Evolutionary conservation across 768 basidiomycete species (phyloP).

Genomic region (Rhodosporidiobolus odoratus): DNA sequence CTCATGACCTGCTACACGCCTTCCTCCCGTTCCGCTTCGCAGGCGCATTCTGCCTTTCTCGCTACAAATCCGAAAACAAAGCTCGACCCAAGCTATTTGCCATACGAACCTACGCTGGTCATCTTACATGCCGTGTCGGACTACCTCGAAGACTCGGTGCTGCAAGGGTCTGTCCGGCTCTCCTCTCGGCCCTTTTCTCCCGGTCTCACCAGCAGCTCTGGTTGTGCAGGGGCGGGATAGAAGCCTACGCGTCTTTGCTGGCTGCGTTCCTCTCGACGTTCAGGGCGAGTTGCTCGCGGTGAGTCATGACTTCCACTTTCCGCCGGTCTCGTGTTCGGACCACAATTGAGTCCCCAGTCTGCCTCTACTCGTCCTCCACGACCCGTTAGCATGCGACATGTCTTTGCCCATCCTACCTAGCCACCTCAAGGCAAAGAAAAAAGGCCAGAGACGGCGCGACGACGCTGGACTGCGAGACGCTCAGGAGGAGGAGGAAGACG

Average conservation of each 20-base stretch:
- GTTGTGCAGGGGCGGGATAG: conserved; percentile 7
- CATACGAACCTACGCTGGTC: conserved; percentile 23
- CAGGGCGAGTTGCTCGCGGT: background rate
- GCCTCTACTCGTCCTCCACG: conserved; percentile 1
- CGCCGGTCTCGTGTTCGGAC: background rate
- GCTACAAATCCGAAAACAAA: background rate
- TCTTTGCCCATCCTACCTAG: background rate
- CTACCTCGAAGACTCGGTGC: conserved; percentile 14
- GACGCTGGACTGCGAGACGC: background rate
- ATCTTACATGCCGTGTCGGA: conserved; percentile 19
- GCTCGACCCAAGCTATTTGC: conserved; percentile 27
- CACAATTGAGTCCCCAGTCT: background rate
- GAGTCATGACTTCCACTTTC: too few species aligned
- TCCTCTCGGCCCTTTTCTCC: background rate
- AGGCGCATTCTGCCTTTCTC: background rate
- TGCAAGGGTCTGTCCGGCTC: background rate
- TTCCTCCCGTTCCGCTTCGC: background rate
- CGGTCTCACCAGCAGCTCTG: background rate
- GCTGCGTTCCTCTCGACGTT: conserved; percentile 24
- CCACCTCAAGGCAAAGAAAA: background rate
- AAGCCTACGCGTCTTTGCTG: conserved; percentile 19
- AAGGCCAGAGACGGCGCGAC: background rate
- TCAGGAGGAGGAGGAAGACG: background rate
- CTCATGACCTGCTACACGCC: conserved; percentile 12
- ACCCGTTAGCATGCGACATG: background rate